Percentiles rank a stretch among this genome's conserved stretches.
phyloP scores from a whole-genome alignment of 2,329 filamentous ascomycete genomes.

The Cadophora sp. region DNA sequence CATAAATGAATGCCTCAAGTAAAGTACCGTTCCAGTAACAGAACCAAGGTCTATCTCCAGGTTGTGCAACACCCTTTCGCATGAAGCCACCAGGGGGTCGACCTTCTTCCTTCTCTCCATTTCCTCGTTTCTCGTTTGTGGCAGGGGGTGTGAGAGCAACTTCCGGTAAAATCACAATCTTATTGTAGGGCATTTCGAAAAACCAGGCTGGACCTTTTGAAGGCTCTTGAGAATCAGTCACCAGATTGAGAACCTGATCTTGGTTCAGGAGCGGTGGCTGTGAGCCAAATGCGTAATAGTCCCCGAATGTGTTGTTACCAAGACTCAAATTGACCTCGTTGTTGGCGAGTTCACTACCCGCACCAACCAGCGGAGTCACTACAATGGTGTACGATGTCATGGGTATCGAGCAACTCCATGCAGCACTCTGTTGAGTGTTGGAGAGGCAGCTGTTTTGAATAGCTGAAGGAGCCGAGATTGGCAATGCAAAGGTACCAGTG shows the following conservation, averaged over 20 bases:
- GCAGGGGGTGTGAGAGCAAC: constrained; percentile 28
- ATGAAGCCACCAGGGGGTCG: constrained; percentile 24
- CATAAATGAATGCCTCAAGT: constrained; percentile 71
- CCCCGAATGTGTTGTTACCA: constrained; percentile 46
- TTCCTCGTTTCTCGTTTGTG: constrained; percentile 27
- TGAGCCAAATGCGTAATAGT: constrained; percentile 62
- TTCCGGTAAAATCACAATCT: constrained; percentile 61
- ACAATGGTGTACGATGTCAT: constrained; percentile 34
- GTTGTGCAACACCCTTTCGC: constrained; percentile 48
- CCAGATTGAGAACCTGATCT: constrained; percentile 57
- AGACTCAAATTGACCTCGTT: constrained; percentile 46
- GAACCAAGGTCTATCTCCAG: constrained; percentile 71
- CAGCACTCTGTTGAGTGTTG: constrained; percentile 58
- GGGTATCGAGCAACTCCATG: constrained; percentile 68
- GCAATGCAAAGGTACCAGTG: constrained; percentile 62
- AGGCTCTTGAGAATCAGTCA: constrained; percentile 62
- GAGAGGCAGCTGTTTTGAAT: constrained; percentile 63
- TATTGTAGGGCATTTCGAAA: constrained; percentile 68
- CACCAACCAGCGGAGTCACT: constrained; percentile 27
- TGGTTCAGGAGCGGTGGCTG: constrained; percentile 59
- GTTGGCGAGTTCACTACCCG: constrained; percentile 37
- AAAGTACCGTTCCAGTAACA: constrained; percentile 74
- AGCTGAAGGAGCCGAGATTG: constrained; percentile 55
- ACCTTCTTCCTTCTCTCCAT: not conserved
- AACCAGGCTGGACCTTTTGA: constrained; percentile 67